These are phyloP conservation scores for Stachybotrys chartarum DNA, from an alignment of 2,329 filamentous ascomycete species.

Conservation along the genomic window DNA sequence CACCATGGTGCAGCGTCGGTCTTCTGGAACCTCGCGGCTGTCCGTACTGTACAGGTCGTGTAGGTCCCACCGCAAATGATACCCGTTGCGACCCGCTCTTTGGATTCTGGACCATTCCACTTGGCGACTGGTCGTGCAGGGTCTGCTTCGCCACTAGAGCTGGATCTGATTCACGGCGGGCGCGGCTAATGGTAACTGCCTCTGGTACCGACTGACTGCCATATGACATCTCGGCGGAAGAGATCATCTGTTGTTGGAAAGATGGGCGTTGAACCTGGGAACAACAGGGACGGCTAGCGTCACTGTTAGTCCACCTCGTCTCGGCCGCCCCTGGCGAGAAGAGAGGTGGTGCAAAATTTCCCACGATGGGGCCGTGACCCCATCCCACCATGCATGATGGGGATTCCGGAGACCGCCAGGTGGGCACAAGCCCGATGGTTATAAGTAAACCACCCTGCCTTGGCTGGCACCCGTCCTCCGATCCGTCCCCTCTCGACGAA, in stretches of 20 bases:
- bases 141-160: neutral
- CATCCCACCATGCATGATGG: neutral
- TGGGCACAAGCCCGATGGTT: neutral
- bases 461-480: neutral
- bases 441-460: neutral
- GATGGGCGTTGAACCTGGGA: no score
- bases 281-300: no score
- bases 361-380: constrained; percentile 2
- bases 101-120: neutral
- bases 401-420: neutral
- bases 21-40: neutral
- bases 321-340: neutral
- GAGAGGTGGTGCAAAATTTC: constrained; percentile 2
- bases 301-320: neutral
- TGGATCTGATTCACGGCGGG: neutral
- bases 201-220: neutral
- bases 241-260: no score
- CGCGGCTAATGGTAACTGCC: neutral
- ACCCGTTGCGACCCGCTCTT: neutral
- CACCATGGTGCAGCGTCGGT: neutral
- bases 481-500: neutral
- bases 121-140: neutral
- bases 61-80: neutral
- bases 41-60: neutral
- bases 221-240: neutral